Base-by-base conservation (phyloP, 768 basidiomycete genomes). In the Lentinula raphanica region DNA sequence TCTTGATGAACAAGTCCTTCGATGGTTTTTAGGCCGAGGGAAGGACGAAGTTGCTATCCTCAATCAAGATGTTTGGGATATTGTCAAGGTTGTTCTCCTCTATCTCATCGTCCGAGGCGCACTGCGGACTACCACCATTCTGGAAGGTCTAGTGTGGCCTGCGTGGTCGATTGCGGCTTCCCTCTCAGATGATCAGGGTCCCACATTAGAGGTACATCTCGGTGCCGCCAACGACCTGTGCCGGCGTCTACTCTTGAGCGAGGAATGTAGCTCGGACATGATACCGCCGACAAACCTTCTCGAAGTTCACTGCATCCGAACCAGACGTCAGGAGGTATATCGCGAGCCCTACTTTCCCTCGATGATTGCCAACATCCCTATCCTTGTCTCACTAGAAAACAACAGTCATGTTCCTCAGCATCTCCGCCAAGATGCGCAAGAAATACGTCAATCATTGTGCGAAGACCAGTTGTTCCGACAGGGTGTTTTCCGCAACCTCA, bases 91-190 rank as follows among this genome's bases (percentile, higher is more conserved):
- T 4, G 81, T 90, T 3, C 73, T 92, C 6, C 69, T 90, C 2
- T 82, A 85, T 64, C 74, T 92, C 25, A 78, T 79, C 27, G 79
- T 86, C 19, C 81, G 82, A 55, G 88, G 87, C 19, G 86, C 88
- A 3, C 72, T 92, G 38, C 81, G 81, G 57, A 83, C 86, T 6
- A 88, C 88, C 1, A 90, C 88, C 0, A 78, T 93, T 45, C 71
- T 94, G 38, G 74, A 78, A 56, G 89, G 90, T 13, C 69, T 94
- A 17, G 79, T 91, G n/a, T 92, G 90, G 67, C 89, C 88, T 19
- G 83, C 85, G 4, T 94, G 90, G 91, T 74, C 77, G 50, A 71
- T 80, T 21, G 80, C 76, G n/a, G 81, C 84, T 12, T 69, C 71
- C 9, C 66, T 74, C 42, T 64, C 71, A 1, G 65, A 64, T 23